Evolutionary conservation across 148 eudicot species (phyloP), one percentile per base, ranked within the genome.

Genomic region (Vaccinium darrowii): DNA sequence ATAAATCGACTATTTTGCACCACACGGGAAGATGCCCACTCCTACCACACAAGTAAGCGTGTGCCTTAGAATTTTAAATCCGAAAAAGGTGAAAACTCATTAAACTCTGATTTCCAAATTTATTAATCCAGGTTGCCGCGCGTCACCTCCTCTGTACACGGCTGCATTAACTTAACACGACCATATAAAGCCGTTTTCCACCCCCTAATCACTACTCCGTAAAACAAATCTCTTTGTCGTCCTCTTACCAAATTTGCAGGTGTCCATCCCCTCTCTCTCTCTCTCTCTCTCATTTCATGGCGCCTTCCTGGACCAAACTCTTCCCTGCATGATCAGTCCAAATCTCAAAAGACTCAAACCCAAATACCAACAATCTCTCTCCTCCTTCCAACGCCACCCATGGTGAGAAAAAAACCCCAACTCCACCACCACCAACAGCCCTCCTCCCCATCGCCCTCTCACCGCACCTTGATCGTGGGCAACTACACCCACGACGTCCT

Each of bases 401-500:
- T 80, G 87, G 84, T 47, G 75, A 81, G 81, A 19, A 58, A 81
- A 62, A 78, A 23, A 2, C 39, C 56, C 30, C 21, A 80, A 8
- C 15, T 12, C n/a, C 51, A 36, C 1, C 62, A 19, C 76, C 53
- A 18, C 12, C 63, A 71, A 7, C 39, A 36, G 39, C 56, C 25
- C 78, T 83, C 43, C 74, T 4, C 74, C 88, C 15, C 63, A 36
- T 36, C 49, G 57, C 84, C 58, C 88, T 14, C 57, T 36, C 89
- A 21, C 62, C 89, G 90, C 10, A 92, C 92, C 79, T 83, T 96
- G 62, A 93, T 95, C 72, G 98, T 91, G 18, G 99, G 99, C 4
- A 95, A 94, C 86, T 92, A 95, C 87, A 91, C 94, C 87, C 98
- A 97, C 88, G 99, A 97, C 79, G 92, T 94, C 36, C 84, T 97